Evolutionary conservation across 2,329 filamentous ascomycete genomes (phyloP).

Genomic region (Penicillium sp.): DNA sequence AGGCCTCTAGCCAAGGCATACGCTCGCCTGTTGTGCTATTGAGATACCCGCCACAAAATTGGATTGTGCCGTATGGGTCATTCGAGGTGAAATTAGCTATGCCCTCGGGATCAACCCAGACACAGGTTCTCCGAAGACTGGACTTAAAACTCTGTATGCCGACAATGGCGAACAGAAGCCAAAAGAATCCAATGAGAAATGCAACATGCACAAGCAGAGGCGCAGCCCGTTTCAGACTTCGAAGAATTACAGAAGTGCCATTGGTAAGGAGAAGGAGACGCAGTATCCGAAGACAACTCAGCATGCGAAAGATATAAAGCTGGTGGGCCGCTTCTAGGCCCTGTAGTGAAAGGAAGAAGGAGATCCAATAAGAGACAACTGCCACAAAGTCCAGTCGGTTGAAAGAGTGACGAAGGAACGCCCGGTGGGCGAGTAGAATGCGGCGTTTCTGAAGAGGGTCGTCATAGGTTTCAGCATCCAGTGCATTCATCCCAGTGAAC

Average conservation of each 20-base stretch:
- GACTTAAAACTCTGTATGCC: constrained; percentile 96
- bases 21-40: constrained; percentile 57
- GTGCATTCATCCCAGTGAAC: constrained; percentile 71
- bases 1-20: constrained; percentile 69
- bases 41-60: constrained; percentile 86
- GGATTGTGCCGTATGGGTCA: constrained; percentile 59
- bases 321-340: constrained; percentile 69
- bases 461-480: constrained; percentile 56
- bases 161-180: constrained; percentile 94
- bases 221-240: constrained; percentile 92
- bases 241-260: constrained; percentile 89
- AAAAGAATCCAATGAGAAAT: constrained; percentile 95
- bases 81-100: constrained; percentile 43
- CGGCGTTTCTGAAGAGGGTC: constrained; percentile 76
- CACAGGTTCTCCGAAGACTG: constrained; percentile 73
- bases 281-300: constrained; percentile 90
- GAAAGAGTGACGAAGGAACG: constrained; percentile 92
- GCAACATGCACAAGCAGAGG: constrained; percentile 89
- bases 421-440: constrained; percentile 80
- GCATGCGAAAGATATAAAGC: constrained; percentile 91
- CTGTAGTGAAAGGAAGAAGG: constrained; percentile 70
- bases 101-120: constrained; percentile 67
- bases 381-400: constrained; percentile 94
- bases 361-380: constrained; percentile 92
- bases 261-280: constrained; percentile 88